A percentile compares a stretch with the other conserved stretches of the same genome.
phyloP scores from a whole-genome alignment of 1,139 yeast species.

The Blastobotrys proliferans region DNA sequence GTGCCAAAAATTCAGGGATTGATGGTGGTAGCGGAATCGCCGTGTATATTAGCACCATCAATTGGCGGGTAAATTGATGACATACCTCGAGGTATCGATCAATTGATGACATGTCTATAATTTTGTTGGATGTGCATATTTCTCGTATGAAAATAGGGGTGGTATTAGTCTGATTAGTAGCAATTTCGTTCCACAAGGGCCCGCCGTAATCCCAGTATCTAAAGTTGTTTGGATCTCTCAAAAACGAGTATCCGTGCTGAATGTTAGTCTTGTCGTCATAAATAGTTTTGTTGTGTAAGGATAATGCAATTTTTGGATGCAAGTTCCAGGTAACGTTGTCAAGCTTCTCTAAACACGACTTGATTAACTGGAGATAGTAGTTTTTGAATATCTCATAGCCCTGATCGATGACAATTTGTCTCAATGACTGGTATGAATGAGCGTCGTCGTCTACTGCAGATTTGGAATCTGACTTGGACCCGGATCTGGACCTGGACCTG shows the following conservation, averaged over 20 bases:
- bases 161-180: neutral
- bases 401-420: slow-evolving; percentile 1
- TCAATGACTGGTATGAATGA: neutral
- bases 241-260: slow-evolving; percentile 3
- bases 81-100: slow-evolving; percentile 8
- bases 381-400: slow-evolving; percentile 4
- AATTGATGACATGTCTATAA: neutral
- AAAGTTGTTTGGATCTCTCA: slow-evolving; percentile 5
- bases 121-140: neutral
- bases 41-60: slow-evolving; percentile 4
- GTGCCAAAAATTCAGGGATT: neutral
- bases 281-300: slow-evolving; percentile 42
- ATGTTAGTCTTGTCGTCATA: neutral
- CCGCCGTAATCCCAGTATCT: neutral
- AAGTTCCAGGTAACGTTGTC: slow-evolving; percentile 6
- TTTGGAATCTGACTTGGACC: neutral
- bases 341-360: slow-evolving; percentile 1
- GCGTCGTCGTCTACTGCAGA: neutral
- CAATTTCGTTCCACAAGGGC: slow-evolving; percentile 5
- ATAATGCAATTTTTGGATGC: slow-evolving; percentile 88
- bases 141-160: slow-evolving; percentile 6
- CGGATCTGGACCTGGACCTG: neutral
- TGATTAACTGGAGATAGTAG: slow-evolving; percentile 1
- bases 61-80: slow-evolving; percentile 4
- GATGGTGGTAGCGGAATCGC: slow-evolving; percentile 1